Evolutionary conservation across 2,329 filamentous ascomycete genomes (phyloP), one percentile per base, ranked within the genome.

Genomic region (Trichoderma asperellum): DNA sequence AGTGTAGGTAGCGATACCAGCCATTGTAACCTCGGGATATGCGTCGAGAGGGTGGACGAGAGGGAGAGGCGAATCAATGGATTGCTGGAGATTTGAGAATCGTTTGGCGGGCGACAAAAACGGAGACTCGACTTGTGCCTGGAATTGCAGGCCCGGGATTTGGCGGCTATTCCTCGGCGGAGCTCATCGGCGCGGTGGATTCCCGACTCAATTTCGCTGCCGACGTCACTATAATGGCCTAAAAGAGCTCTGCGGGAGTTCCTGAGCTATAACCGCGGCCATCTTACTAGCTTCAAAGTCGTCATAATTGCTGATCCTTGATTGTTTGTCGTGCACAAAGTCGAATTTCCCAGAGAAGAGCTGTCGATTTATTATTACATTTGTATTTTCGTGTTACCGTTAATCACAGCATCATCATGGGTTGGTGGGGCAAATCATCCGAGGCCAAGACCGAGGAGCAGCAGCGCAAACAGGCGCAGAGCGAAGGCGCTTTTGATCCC

Each of bases 1-100:
- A 73, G 78, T 83, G 83, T 89, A 89, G 73, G 77, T 77, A 71
- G 79, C 75, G 73, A 78, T 70, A 68, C 79, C 79, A 76, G 78
- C 80, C 80, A 81, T 81, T 75, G 69, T 78, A 57, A 68, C 43
- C 67, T 68, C 55, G 43, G 55, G 8, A 52, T 34, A 47, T 75
- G 73, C 71, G 72, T 63, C 52, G 37, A 47, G 63, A 29, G 47
- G 63, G 63, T 49, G 62, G 61, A 37, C 40, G 61, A 18, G 58
- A 57, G 57, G 58, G 53, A 34, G 40, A 53, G 52, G 43, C 57
- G 49, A 68, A 47, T 63, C 57, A 61, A 61, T 60, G 65, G 59
- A 62, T 68, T 60, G 69, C 32, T 56, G 40, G 11, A 63, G 62
- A 49, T 43, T 55, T 55, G 27, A 62, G 34, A 43, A 53, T 73